A percentile compares a stretch with the other conserved stretches of the same genome.
Conservation (phyloP, 768 basidiomycete genomes). For the Amanita rimosa region DNA sequence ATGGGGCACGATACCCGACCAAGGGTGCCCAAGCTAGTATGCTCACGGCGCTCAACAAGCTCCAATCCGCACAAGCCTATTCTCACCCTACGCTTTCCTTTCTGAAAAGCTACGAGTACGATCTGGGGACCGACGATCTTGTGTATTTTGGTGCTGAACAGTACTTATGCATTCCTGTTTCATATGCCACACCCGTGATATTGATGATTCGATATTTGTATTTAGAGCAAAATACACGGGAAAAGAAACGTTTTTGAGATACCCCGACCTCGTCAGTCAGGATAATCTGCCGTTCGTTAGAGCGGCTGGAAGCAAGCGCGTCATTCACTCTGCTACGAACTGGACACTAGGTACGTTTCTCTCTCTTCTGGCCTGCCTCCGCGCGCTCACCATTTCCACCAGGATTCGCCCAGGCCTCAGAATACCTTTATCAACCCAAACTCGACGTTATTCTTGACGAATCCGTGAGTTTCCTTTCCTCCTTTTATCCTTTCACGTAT, state of each 20-base stretch:
- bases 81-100: slow-evolving; percentile 42
- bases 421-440: slow-evolving; percentile 29
- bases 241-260: slow-evolving; percentile 37
- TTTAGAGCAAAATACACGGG: slow-evolving; percentile 36
- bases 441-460: slow-evolving; percentile 50
- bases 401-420: slow-evolving; percentile 55
- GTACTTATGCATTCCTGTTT: slow-evolving; percentile 24
- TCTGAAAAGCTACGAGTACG: slow-evolving; percentile 43
- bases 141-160: slow-evolving; percentile 58
- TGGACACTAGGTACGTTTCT: slow-evolving; percentile 48
- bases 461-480: slow-evolving; percentile 24
- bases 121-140: slow-evolving; percentile 45
- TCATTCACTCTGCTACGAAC: slow-evolving; percentile 55
- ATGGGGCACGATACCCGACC: slow-evolving; percentile 74
- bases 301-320: slow-evolving; percentile 39
- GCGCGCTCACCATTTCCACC: too few relatives aligned
- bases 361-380: neutral
- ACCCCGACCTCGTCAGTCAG: slow-evolving; percentile 32
- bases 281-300: slow-evolving; percentile 39
- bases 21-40: slow-evolving; percentile 31
- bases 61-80: slow-evolving; percentile 35
- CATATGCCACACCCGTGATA: neutral
- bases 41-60: slow-evolving; percentile 35
- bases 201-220: neutral
- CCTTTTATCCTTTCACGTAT: neutral